A percentile compares a stretch with the other conserved stretches of the same genome.
These are phyloP conservation scores for Podaxis mareebaensis DNA, from an alignment of 768 basidiomycete genomes.

Conservation along the genomic window DNA sequence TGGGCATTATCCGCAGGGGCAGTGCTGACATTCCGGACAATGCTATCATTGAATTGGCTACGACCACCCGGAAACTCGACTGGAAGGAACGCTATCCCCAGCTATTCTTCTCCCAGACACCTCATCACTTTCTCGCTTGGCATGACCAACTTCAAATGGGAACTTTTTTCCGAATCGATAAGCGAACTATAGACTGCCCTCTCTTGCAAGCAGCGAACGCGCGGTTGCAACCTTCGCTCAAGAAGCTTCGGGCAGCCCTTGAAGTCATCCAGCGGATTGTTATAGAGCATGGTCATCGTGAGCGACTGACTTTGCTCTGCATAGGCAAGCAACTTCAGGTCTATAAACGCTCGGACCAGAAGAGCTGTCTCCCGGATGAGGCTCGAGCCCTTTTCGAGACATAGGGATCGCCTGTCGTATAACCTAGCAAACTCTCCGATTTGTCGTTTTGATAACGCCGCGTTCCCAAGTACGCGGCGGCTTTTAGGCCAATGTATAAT, in stretches of 20 bases:
- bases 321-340: slow-evolving; percentile 44
- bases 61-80: slow-evolving; percentile 41
- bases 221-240: slow-evolving; percentile 34
- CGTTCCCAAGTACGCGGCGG: too few relatives aligned
- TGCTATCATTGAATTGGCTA: slow-evolving; percentile 46
- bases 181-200: slow-evolving; percentile 40
- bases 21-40: slow-evolving; percentile 37
- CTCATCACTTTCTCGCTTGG: slow-evolving; percentile 57
- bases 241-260: slow-evolving; percentile 39
- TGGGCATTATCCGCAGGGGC: slow-evolving; percentile 31
- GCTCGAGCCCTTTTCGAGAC: slow-evolving; percentile 26
- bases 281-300: slow-evolving; percentile 50
- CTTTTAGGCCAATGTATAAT: too few relatives aligned
- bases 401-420: not conserved
- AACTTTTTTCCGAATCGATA: slow-evolving; percentile 48
- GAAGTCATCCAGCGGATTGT: slow-evolving; percentile 48
- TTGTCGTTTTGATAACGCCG: not conserved
- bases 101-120: slow-evolving; percentile 68
- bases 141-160: slow-evolving; percentile 46
- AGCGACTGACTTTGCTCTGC: slow-evolving; percentile 57
- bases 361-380: slow-evolving; percentile 46
- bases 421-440: not conserved
- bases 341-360: slow-evolving; percentile 45
- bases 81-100: slow-evolving; percentile 71
- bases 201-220: slow-evolving; percentile 34